Evolutionary conservation across 1,284 basidiomycete genomes (phyloP).

Genomic region (Porogramme epimiltina): DNA sequence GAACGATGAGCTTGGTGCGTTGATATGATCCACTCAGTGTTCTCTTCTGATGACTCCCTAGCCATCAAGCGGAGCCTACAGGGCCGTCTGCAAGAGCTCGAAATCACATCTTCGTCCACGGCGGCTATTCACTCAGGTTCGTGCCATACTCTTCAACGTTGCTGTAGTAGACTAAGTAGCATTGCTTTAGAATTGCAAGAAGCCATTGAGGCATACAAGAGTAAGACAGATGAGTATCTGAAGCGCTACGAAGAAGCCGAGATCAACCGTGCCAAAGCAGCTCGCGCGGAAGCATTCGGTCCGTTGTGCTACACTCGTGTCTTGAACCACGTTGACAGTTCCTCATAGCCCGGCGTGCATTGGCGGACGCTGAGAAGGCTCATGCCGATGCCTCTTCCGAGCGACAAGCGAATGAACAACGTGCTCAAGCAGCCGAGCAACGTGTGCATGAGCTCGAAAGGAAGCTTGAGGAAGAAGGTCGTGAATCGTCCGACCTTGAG

Average conservation of each 20-base stretch:
- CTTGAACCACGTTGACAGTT: constrained; percentile 9
- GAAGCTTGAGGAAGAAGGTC: constrained; percentile 68
- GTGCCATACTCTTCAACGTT: constrained; percentile 8
- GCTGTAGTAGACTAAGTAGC: not conserved
- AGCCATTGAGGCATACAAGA: constrained; percentile 65
- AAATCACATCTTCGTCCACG: constrained; percentile 61
- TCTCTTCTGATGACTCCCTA: constrained; percentile 25
- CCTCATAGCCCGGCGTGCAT: constrained; percentile 54
- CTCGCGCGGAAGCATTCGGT: constrained; percentile 69
- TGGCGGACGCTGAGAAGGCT: constrained; percentile 65
- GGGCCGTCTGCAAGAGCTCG: constrained; percentile 64
- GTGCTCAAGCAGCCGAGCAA: constrained; percentile 52
- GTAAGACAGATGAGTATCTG: constrained; percentile 62
- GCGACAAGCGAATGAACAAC: constrained; percentile 54
- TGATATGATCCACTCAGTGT: not conserved
- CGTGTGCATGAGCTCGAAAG: constrained; percentile 63
- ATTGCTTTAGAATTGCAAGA: constrained; percentile 54
- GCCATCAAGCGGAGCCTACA: constrained; percentile 64
- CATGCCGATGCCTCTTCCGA: constrained; percentile 55
- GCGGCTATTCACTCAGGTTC: constrained; percentile 62
- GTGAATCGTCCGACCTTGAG: constrained; percentile 68
- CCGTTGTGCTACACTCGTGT: constrained; percentile 18
- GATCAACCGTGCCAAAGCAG: constrained; percentile 64
- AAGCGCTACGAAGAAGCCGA: constrained; percentile 72
- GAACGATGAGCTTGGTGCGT: constrained; percentile 60